Conservation (phyloP, 2,329 filamentous ascomycete genomes). For the Epichloe baconii region DNA sequence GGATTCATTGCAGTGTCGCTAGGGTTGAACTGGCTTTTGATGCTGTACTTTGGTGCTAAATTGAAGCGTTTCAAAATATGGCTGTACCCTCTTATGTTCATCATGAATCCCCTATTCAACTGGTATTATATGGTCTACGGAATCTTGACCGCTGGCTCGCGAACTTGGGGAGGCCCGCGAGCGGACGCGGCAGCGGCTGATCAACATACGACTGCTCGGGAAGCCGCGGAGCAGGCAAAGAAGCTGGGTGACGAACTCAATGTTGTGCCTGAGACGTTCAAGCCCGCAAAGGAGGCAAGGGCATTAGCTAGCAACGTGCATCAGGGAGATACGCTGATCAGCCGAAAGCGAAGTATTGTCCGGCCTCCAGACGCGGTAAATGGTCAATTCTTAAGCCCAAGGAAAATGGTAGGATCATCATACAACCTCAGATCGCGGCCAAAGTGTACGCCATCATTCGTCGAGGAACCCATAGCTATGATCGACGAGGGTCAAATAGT, state of each 20-base stretch:
- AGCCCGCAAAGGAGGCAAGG: slow-evolving; percentile 40
- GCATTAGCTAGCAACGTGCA: slow-evolving; percentile 17
- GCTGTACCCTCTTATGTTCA: slow-evolving; percentile 91
- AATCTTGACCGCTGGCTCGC: slow-evolving; percentile 84
- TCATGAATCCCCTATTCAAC: slow-evolving; percentile 93
- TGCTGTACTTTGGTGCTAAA: slow-evolving; percentile 88
- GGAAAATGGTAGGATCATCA: not conserved
- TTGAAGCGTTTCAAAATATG: slow-evolving; percentile 84
- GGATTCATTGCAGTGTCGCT: slow-evolving; percentile 90
- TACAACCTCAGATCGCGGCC: not conserved
- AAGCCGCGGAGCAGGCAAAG: slow-evolving; percentile 74
- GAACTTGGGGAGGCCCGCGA: slow-evolving; percentile 90
- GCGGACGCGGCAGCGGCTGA: slow-evolving; percentile 79
- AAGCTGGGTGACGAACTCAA: slow-evolving; percentile 78
- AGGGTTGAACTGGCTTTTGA: slow-evolving; percentile 85
- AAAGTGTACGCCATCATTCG: not conserved
- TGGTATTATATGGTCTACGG: slow-evolving; percentile 98
- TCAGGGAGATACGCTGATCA: slow-evolving; percentile 23
- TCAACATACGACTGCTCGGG: slow-evolving; percentile 57
- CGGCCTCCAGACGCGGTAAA: slow-evolving; percentile 64
- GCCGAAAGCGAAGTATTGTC: slow-evolving; percentile 42
- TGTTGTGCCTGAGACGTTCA: slow-evolving; percentile 77
- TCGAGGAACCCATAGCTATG: not conserved
- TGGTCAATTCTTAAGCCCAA: slow-evolving; percentile 63
- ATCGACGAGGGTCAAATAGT: not conserved